phyloP scores from a whole-genome alignment of 768 basidiomycete species.

The Suillus cothurnatus region DNA sequence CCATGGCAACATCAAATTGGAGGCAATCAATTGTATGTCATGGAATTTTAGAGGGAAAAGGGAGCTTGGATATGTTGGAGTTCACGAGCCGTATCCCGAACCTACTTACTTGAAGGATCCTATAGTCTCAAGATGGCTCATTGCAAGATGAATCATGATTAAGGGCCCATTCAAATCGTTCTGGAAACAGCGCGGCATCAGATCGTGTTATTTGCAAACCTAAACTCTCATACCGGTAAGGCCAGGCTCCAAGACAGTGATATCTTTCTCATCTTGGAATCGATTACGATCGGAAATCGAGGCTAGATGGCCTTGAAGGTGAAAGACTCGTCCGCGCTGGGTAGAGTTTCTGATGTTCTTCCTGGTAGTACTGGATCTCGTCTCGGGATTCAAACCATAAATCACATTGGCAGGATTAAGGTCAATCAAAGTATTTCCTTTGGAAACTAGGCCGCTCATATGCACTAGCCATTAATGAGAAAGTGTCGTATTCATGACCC shows the following conservation, averaged over 20 bases:
- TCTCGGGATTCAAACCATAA: background rate
- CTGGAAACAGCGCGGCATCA: background rate
- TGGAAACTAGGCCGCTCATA: background rate
- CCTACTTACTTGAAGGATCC: background rate
- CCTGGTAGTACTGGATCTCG: background rate
- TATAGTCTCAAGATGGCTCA: background rate
- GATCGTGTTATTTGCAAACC: background rate
- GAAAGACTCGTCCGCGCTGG: background rate
- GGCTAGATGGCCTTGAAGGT: background rate
- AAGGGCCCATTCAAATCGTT: background rate
- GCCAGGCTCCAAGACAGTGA: background rate
- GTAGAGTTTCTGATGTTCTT: background rate
- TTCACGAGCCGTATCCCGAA: background rate
- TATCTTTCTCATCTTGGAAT: conserved; percentile 1
- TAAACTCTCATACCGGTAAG: background rate
- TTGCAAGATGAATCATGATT: background rate
- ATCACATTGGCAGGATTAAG: background rate
- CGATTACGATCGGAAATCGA: background rate
- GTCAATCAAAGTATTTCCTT: background rate
- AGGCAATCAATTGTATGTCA: background rate
- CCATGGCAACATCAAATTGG: background rate
- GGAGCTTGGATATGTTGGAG: background rate
- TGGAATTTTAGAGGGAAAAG: background rate
- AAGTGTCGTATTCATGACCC: background rate
- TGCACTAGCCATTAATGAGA: background rate